These are phyloP conservation scores for Talaromyces verruculosus DNA, from an alignment of 2,329 filamentous ascomycete species.

Conservation along the genomic window DNA sequence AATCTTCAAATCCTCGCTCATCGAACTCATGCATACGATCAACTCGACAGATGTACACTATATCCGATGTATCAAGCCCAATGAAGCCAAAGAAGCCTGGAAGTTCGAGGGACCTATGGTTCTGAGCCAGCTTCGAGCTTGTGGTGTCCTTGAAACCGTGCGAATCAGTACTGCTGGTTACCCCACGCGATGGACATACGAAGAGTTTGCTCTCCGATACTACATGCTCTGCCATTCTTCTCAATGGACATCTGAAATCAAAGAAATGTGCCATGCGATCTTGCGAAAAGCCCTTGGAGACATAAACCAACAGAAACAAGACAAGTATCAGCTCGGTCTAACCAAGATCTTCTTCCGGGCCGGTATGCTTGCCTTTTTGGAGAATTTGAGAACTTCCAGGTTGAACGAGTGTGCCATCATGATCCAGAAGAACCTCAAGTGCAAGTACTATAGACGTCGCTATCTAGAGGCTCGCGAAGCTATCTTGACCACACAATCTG, in stretches of 20 bases:
- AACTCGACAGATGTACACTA: slow-evolving; percentile 98
- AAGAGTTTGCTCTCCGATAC: slow-evolving; percentile 95
- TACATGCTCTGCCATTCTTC: slow-evolving; percentile 94
- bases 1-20: slow-evolving; percentile 97
- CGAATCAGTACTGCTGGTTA: slow-evolving; percentile 97
- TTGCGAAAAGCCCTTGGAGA: slow-evolving; percentile 82
- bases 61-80: slow-evolving; percentile 98
- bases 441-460: slow-evolving; percentile 89
- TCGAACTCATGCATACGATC: slow-evolving; percentile 97
- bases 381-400: slow-evolving; percentile 85
- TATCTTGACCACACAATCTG: slow-evolving; percentile 76
- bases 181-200: slow-evolving; percentile 96
- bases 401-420: slow-evolving; percentile 93
- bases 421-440: slow-evolving; percentile 97
- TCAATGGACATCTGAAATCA: slow-evolving; percentile 90
- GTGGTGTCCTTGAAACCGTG: slow-evolving; percentile 97
- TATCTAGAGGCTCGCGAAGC: slow-evolving; percentile 84
- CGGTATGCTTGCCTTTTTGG: slow-evolving; percentile 96
- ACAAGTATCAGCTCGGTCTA: slow-evolving; percentile 96
- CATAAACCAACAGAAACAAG: slow-evolving; percentile 68
- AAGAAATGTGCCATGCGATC: slow-evolving; percentile 91
- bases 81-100: slow-evolving; percentile 95
- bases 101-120: slow-evolving; percentile 99
- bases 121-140: slow-evolving; percentile 91
- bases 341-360: slow-evolving; percentile 99